These are phyloP conservation scores for Sechiopsis laciniata DNA, from an alignment of 306 rosid genomes.

Conservation along the genomic window DNA sequence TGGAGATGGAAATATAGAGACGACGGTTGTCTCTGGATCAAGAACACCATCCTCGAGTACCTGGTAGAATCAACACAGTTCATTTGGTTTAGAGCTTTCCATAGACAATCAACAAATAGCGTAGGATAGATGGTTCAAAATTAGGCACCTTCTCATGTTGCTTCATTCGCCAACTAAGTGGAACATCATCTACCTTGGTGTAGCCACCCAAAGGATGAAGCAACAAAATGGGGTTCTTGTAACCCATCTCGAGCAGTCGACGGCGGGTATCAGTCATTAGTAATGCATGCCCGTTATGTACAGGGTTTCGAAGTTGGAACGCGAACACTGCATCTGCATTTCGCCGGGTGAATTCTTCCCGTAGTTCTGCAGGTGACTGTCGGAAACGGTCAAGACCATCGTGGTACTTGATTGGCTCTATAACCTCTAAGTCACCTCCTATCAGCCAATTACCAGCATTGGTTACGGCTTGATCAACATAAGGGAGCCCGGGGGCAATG, in stretches of 20 bases:
- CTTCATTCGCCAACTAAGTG: slow-evolving; percentile 92
- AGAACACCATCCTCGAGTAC: slow-evolving; percentile 99
- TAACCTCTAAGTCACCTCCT: slow-evolving; percentile 95
- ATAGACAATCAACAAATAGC: not conserved
- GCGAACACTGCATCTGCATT: slow-evolving; percentile 97
- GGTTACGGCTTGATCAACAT: slow-evolving; percentile 73
- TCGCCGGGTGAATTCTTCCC: slow-evolving; percentile 70
- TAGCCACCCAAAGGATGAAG: slow-evolving; percentile 98
- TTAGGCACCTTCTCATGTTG: slow-evolving; percentile 85
- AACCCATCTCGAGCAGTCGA: slow-evolving; percentile 93
- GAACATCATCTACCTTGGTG: slow-evolving; percentile 97
- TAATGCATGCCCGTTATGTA: slow-evolving; percentile 95
- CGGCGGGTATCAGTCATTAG: slow-evolving; percentile 94
- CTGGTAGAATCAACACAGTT: slow-evolving; percentile 32
- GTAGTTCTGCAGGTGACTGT: slow-evolving; percentile 77
- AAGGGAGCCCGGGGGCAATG: slow-evolving; percentile 80
- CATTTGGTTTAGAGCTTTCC: slow-evolving; percentile 6
- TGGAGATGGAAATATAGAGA: slow-evolving; percentile 97
- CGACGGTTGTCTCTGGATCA: slow-evolving; percentile 95
- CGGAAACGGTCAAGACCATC: slow-evolving; percentile 95
- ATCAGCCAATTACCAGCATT: slow-evolving; percentile 89
- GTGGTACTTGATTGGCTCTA: slow-evolving; percentile 70
- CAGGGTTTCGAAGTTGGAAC: slow-evolving; percentile 92
- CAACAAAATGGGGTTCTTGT: slow-evolving; percentile 86
- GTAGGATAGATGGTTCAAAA: not conserved